phyloP scores from a whole-genome alignment of 768 basidiomycete genomes.

The Serendipita sp. region DNA sequence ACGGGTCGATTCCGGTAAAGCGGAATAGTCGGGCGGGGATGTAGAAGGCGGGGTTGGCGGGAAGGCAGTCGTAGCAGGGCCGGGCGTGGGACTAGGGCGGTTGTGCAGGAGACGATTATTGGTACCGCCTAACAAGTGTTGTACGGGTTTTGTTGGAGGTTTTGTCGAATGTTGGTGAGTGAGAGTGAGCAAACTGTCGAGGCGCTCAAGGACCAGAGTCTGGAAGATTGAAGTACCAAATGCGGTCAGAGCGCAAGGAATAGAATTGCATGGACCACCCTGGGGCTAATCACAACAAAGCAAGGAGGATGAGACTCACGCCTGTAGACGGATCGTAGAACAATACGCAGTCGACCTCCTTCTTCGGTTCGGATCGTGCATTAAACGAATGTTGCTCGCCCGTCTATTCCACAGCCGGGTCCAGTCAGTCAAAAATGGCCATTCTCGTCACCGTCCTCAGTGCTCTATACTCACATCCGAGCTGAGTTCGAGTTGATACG shows the following conservation, averaged over 20 bases:
- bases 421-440: background rate
- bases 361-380: background rate
- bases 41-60: constrained; percentile 3
- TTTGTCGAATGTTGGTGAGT: constrained; percentile 1
- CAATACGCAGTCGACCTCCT: constrained; percentile 1
- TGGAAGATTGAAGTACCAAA: background rate
- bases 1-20: background rate
- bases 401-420: background rate
- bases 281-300: constrained; percentile 3
- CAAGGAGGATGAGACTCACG: background rate
- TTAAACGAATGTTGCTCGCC: constrained; percentile 2
- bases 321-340: constrained; percentile 2
- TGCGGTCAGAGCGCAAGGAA: background rate
- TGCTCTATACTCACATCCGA: background rate
- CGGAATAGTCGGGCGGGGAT: constrained; percentile 2
- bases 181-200: background rate
- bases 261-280: background rate
- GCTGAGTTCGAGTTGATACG: background rate
- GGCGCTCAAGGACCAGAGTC: constrained; percentile 3
- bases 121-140: background rate
- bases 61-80: background rate
- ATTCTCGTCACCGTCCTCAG: background rate
- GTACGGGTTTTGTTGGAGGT: background rate
- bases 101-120: background rate
- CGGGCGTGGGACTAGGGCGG: background rate